Evolutionary conservation across 768 basidiomycete genomes (phyloP).

Genomic region (Panaeolus papilionaceus): DNA sequence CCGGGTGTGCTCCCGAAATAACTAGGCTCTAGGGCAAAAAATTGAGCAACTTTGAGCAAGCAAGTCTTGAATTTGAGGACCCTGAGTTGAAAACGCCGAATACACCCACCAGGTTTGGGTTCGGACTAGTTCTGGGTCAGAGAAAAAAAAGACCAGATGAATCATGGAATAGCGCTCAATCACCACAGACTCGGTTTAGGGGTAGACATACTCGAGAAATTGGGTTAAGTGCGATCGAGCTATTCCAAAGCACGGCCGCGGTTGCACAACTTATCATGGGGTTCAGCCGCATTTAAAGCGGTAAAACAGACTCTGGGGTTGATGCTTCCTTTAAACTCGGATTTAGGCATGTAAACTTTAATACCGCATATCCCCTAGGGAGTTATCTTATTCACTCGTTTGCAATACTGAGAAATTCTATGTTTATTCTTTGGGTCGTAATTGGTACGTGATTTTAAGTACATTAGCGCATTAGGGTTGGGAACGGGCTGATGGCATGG

Average conservation of each 20-base stretch:
- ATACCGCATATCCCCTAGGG: constrained; percentile 1
- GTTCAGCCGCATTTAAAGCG: not conserved
- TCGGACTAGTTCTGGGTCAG: constrained; percentile 1
- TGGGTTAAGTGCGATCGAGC: not conserved
- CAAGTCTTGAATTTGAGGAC: not conserved
- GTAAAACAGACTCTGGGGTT: not conserved
- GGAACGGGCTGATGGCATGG: not conserved
- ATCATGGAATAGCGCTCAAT: not conserved
- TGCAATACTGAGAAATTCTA: not conserved
- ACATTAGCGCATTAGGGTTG: constrained; percentile 4
- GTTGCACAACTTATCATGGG: not conserved
- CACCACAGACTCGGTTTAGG: not conserved
- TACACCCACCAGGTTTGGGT: not conserved
- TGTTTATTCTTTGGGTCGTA: constrained; percentile 6
- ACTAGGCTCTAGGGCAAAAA: not conserved
- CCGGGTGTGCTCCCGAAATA: not conserved
- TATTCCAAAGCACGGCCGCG: not conserved
- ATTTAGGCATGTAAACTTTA: not conserved
- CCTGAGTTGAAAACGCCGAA: not conserved
- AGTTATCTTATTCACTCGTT: not conserved
- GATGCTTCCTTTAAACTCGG: not conserved
- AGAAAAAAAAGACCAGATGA: not conserved
- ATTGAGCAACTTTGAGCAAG: too few species aligned
- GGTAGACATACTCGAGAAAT: not conserved
- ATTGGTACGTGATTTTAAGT: not conserved